Percentiles rank a stretch among this genome's conserved stretches.
phyloP scores from a whole-genome alignment of 2,329 filamentous ascomycete species.

The Penicillium sp. region DNA sequence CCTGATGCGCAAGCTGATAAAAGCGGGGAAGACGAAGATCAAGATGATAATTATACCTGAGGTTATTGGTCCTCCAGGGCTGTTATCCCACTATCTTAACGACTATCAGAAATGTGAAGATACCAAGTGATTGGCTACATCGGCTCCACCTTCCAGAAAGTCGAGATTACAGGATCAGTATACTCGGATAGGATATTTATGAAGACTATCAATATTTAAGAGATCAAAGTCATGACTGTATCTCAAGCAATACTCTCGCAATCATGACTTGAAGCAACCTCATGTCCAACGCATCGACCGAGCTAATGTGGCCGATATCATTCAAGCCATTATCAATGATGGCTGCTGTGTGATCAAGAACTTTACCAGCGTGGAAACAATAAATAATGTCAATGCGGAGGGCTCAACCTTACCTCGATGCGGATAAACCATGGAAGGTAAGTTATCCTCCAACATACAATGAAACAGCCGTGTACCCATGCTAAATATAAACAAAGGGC shows the following conservation, averaged over 20 bases:
- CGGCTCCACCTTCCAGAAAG: conserved; percentile 1
- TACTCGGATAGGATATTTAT: not conserved
- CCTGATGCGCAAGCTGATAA: not conserved
- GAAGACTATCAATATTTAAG: not conserved
- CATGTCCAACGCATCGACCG: not conserved
- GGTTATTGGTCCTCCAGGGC: not conserved
- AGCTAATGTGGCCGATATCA: not conserved
- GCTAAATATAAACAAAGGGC: not conserved
- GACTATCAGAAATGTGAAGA: not conserved
- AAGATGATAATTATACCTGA: not conserved
- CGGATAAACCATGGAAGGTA: not conserved
- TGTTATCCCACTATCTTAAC: not conserved
- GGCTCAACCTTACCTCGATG: not conserved
- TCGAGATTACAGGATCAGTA: not conserved
- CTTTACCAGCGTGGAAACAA: not conserved
- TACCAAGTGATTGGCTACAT: not conserved
- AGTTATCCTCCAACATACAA: not conserved
- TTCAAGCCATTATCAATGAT: not conserved
- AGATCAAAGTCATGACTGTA: not conserved
- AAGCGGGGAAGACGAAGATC: not conserved
- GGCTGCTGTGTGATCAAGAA: not conserved
- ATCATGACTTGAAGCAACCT: not conserved
- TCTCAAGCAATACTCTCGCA: not conserved
- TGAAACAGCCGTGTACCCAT: not conserved
- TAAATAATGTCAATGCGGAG: not conserved